Percentiles rank a stretch among this genome's conserved stretches.
Conservation (phyloP, 441 rosid species). For the Cnidoscolus chayamansa region DNA sequence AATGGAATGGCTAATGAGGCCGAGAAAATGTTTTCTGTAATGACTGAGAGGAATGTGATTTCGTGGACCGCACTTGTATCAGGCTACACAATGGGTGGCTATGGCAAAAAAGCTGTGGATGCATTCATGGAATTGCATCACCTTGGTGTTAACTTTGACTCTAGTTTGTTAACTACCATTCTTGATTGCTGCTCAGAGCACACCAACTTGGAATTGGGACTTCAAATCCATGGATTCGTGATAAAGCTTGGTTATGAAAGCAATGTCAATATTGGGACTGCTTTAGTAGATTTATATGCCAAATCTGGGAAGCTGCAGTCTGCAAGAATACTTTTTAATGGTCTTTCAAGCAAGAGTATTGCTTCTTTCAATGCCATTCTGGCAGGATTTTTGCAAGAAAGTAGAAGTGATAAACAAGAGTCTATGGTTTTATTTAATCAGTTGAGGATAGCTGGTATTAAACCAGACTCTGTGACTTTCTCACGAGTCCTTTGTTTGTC, state of each 20-base stretch:
- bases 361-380: conserved; percentile 36
- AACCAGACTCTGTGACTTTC: conserved; percentile 32
- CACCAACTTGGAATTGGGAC: conserved; percentile 48
- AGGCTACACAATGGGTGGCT: conserved; percentile 46
- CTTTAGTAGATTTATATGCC: conserved; percentile 35
- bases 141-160: conserved; percentile 39
- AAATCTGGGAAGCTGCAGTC: conserved; percentile 28
- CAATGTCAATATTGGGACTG: conserved; percentile 25
- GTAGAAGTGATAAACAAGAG: conserved; percentile 19
- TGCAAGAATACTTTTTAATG: conserved; percentile 28
- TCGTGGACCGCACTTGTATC: conserved; percentile 75
- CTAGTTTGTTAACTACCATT: conserved; percentile 49
- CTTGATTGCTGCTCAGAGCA: conserved; percentile 55
- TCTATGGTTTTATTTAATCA: conserved; percentile 34
- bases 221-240: conserved; percentile 51
- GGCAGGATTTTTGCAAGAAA: conserved; percentile 24
- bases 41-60: conserved; percentile 46
- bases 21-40: conserved; percentile 42
- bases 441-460: conserved; percentile 28
- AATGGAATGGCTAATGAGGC: conserved; percentile 41
- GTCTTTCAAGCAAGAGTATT: conserved; percentile 20
- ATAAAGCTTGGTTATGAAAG: conserved; percentile 25
- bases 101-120: conserved; percentile 46
- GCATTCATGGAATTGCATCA: conserved; percentile 42
- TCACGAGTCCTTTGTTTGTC: conserved; percentile 31